A percentile compares a stretch with the other conserved stretches of the same genome.
These are phyloP conservation scores for Discostella stelligeroides DNA, from an alignment of 108 stramenopile species.

Conservation along the genomic window DNA sequence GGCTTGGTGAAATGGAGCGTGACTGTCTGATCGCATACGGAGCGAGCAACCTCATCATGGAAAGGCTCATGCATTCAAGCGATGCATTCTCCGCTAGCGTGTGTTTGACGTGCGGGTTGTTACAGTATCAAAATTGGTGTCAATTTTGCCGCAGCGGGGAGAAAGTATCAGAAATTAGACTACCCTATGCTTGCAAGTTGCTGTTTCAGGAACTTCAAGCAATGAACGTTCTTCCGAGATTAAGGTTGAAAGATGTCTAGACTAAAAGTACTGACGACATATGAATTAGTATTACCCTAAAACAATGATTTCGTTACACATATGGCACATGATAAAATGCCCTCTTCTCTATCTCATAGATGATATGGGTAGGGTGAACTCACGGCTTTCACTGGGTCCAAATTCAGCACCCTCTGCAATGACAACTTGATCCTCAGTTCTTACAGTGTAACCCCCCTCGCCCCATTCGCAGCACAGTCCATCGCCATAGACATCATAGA, in stretches of 20 bases:
- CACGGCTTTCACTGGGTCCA: constrained; percentile 8
- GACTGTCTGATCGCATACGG: constrained; percentile 99
- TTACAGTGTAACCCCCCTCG: constrained; percentile 15
- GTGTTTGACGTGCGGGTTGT: constrained; percentile 92
- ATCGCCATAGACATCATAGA: constrained; percentile 36
- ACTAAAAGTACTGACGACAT: neutral
- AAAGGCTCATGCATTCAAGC: constrained; percentile 98
- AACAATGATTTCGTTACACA: neutral
- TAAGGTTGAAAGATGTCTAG: constrained; percentile 81
- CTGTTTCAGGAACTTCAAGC: constrained; percentile 98
- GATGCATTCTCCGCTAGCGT: constrained; percentile 98
- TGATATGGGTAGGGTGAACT: constrained; percentile 8
- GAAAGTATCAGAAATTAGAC: constrained; percentile 87
- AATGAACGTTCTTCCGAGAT: constrained; percentile 91
- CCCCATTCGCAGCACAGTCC: constrained; percentile 40
- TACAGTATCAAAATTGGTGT: constrained; percentile 97
- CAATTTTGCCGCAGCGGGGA: constrained; percentile 95
- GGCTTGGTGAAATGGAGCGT: constrained; percentile 97
- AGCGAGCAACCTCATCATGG: constrained; percentile 99
- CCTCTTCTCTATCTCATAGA: neutral
- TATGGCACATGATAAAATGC: neutral
- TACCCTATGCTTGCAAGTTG: constrained; percentile 99
- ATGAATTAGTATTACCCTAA: constrained; percentile 3
- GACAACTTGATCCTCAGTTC: neutral
- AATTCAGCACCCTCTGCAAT: constrained; percentile 24